Conservation (phyloP, 2,329 filamentous ascomycete species). For the Aspergillus proliferans region DNA sequence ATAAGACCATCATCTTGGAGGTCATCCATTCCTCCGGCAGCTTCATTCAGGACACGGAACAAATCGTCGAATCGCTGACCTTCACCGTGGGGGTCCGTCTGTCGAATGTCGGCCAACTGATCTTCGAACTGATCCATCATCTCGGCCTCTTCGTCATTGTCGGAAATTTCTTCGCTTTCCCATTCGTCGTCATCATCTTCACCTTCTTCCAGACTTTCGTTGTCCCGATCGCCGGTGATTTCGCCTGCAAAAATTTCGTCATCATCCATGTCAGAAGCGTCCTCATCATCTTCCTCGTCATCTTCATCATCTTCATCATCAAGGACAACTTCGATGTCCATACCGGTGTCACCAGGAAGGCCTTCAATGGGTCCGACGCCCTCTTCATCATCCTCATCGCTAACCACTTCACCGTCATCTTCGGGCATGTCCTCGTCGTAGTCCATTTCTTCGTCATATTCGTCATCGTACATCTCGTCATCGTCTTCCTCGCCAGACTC, state of each 20-base stretch:
- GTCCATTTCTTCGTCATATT: slow-evolving; percentile 84
- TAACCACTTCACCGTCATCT: slow-evolving; percentile 80
- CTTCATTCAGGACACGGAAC: slow-evolving; percentile 39
- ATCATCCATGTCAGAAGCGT: slow-evolving; percentile 56
- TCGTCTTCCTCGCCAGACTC: slow-evolving; percentile 60
- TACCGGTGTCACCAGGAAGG: slow-evolving; percentile 53
- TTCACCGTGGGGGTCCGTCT: slow-evolving; percentile 35
- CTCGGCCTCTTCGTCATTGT: slow-evolving; percentile 41
- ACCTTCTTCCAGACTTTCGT: slow-evolving; percentile 42
- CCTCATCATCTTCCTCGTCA: slow-evolving; percentile 52
- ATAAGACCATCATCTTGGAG: slow-evolving; percentile 42
- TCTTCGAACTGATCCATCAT: slow-evolving; percentile 41
- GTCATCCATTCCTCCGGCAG: slow-evolving; percentile 37
- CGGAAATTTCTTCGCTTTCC: slow-evolving; percentile 45
- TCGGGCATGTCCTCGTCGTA: slow-evolving; percentile 76
- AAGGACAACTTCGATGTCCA: slow-evolving; percentile 84
- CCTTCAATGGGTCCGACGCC: slow-evolving; percentile 70
- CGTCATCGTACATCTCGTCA: slow-evolving; percentile 89
- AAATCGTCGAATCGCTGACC: slow-evolving; percentile 41
- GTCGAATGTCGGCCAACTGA: slow-evolving; percentile 35
- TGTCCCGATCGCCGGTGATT: slow-evolving; percentile 51
- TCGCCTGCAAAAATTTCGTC: slow-evolving; percentile 48
- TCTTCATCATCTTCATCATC: slow-evolving; percentile 62
- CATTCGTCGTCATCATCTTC: slow-evolving; percentile 41
- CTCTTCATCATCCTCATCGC: slow-evolving; percentile 78